Evolutionary conservation across 108 stramenopile species (phyloP).

Genomic region (Nannochloropsis gaditana): DNA sequence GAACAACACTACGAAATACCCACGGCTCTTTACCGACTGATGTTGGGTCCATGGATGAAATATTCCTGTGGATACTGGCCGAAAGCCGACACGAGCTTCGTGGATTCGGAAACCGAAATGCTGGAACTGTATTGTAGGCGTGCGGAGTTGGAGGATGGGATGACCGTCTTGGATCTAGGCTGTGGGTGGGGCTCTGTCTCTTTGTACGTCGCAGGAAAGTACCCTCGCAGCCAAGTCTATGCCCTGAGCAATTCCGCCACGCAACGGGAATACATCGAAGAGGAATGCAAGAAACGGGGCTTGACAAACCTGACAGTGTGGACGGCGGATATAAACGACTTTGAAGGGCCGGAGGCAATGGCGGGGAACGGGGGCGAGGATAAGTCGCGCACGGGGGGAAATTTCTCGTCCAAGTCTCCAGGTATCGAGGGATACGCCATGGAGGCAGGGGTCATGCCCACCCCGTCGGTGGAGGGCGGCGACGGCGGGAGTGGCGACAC

Average conservation of each 20-base stretch:
- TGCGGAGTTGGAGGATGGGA: constrained; percentile 73
- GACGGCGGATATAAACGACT: constrained; percentile 59
- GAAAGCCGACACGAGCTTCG: constrained; percentile 56
- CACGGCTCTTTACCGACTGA: constrained; percentile 71
- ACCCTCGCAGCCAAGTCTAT: constrained; percentile 49
- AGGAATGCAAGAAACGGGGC: constrained; percentile 57
- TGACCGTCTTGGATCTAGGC: constrained; percentile 67
- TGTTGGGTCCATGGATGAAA: constrained; percentile 80
- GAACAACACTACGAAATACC: constrained; percentile 97
- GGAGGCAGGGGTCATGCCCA: no score
- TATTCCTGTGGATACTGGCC: constrained; percentile 76
- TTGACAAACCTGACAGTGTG: constrained; percentile 75
- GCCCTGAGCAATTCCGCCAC: constrained; percentile 69
- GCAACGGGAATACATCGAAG: constrained; percentile 78
- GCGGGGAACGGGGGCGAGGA: neutral
- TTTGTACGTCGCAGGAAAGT: constrained; percentile 59
- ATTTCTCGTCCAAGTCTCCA: no score
- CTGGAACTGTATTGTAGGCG: constrained; percentile 74
- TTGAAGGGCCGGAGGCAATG: neutral
- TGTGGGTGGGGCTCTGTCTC: constrained; percentile 96
- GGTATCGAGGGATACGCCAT: no score
- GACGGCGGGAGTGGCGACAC: neutral
- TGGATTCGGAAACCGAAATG: constrained; percentile 75
- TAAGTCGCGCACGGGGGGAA: neutral
- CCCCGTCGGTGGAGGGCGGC: neutral